Evolutionary conservation across 495 filamentous ascomycete species (phyloP), one percentile per base, ranked within the genome.

Genomic region (Baudoinia panamericana): DNA sequence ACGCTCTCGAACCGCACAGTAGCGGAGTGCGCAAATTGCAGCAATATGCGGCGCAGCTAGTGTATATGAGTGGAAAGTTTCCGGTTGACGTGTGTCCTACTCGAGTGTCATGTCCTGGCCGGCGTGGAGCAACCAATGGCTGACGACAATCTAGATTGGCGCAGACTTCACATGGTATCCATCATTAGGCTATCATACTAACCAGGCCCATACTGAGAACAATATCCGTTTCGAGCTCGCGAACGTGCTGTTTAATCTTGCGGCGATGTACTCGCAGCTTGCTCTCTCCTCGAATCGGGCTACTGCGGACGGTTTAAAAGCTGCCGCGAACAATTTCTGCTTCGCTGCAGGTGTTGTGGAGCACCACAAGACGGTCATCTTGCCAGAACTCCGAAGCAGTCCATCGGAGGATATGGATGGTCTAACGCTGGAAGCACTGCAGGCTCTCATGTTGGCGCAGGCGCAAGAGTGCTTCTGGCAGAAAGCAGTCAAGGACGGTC

Each of bases 381-480:
- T 96, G 13, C 81, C 90, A 10, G 86, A 95, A 51, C 67, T 97
- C 43, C 80, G 86, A 24, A 73, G 82, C 20, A 71, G 79, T 0
- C 84, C 86, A 2, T 85, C 88, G 1, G 90, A 96, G 58, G 90
- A 97, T 48, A 94, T 97, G 90, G 90, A 97, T 55, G 70, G 73
- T 16, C 70, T 80, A 54, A 92, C 88, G 0, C 61, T 97, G 19
- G 80, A 85, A 50, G 84, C 84, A 36, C 64, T 95, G 13, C 77
- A 83, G 46, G 70, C 88, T 53, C 69, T 97, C 24, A 69, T 93
- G 34, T 68, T 97, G 0, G 90, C 84, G 11, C 87, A 97, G 55
- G 85, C 77, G 25, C 90, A 97, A 52, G 90, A 97, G 59, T 95
- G 88, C 56, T 95, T 88, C 60, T 97, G 90, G 90, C 80, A 88